Percentiles rank a stretch among this genome's conserved stretches.
phyloP scores from a whole-genome alignment of 768 basidiomycete species.

The Tephrocybe sp. region DNA sequence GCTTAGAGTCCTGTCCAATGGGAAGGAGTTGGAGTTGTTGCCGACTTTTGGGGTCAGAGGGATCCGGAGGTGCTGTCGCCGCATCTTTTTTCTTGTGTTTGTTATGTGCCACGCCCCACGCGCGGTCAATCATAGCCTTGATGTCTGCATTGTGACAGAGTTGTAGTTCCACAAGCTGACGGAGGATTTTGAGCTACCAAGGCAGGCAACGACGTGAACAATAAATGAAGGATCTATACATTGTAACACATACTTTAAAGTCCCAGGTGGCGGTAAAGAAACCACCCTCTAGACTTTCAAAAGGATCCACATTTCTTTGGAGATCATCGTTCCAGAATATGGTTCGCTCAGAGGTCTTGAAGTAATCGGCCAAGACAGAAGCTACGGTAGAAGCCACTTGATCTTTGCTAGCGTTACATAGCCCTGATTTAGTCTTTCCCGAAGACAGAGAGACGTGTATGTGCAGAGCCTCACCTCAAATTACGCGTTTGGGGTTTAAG shows the following conservation, averaged over 20 bases:
- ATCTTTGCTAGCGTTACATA: constrained; percentile 57
- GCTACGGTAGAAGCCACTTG: constrained; percentile 78
- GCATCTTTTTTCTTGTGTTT: constrained; percentile 82
- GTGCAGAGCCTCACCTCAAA: constrained; percentile 64
- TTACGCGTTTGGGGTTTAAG: constrained; percentile 88
- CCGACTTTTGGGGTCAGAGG: constrained; percentile 63
- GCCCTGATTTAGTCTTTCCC: constrained; percentile 30
- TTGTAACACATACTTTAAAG: constrained; percentile 59
- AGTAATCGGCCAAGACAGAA: constrained; percentile 64
- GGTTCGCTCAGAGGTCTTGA: constrained; percentile 72
- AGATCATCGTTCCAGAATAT: constrained; percentile 77
- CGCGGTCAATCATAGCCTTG: constrained; percentile 73
- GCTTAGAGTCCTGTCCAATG: constrained; percentile 71
- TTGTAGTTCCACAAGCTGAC: constrained; percentile 84
- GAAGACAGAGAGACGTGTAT: constrained; percentile 23
- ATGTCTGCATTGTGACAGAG: constrained; percentile 66
- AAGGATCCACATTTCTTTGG: constrained; percentile 70
- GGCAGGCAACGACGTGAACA: constrained; percentile 14
- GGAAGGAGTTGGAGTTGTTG: constrained; percentile 65
- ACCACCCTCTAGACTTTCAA: constrained; percentile 60
- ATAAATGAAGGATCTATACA: constrained; percentile 8
- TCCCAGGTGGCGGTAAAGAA: constrained; percentile 83
- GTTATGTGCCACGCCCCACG: constrained; percentile 82
- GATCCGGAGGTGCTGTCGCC: constrained; percentile 48
- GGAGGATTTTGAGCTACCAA: constrained; percentile 73